Conservation (phyloP, 805 yeast genomes). For the Ogataea siamensis region DNA sequence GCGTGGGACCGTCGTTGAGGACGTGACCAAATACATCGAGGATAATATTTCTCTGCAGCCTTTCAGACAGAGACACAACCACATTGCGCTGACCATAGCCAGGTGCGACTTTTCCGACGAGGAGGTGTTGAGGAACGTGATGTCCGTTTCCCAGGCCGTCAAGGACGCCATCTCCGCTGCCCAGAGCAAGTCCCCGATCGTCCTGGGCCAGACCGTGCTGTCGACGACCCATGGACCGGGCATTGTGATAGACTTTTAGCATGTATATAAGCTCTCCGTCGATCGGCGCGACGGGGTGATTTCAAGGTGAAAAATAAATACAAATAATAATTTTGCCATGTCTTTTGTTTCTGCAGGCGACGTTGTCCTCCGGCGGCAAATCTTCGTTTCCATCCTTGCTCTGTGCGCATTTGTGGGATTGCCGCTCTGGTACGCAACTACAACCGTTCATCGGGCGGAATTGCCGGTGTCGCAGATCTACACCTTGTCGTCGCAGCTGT, state of each 20-base stretch:
- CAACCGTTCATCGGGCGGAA: slow-evolving; percentile 60
- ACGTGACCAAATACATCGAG: slow-evolving; percentile 52
- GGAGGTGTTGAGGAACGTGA: slow-evolving; percentile 69
- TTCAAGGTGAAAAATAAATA: neutral
- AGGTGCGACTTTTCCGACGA: slow-evolving; percentile 74
- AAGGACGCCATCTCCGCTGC: slow-evolving; percentile 50
- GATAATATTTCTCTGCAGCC: slow-evolving; percentile 65
- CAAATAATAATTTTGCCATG: neutral
- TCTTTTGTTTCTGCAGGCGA: slow-evolving; percentile 6
- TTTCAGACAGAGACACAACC: slow-evolving; percentile 69
- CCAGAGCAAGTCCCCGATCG: slow-evolving; percentile 64
- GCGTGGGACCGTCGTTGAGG: slow-evolving; percentile 80
- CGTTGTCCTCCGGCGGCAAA: slow-evolving; percentile 17
- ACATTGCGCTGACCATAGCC: slow-evolving; percentile 68
- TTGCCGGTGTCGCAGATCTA: slow-evolving; percentile 49
- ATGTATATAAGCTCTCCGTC: slow-evolving; percentile 6
- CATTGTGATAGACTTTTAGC: slow-evolving; percentile 55
- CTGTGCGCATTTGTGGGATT: slow-evolving; percentile 42
- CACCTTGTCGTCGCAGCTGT: slow-evolving; percentile 15
- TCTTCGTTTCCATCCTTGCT: slow-evolving; percentile 27
- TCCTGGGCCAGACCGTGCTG: slow-evolving; percentile 66
- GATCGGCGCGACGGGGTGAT: slow-evolving; percentile 8
- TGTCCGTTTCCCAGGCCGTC: slow-evolving; percentile 64
- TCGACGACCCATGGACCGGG: slow-evolving; percentile 79
- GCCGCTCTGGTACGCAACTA: slow-evolving; percentile 61